Evolutionary conservation across 176 grass and related monocot species (phyloP).

Genomic region (Carex myosuroides): DNA sequence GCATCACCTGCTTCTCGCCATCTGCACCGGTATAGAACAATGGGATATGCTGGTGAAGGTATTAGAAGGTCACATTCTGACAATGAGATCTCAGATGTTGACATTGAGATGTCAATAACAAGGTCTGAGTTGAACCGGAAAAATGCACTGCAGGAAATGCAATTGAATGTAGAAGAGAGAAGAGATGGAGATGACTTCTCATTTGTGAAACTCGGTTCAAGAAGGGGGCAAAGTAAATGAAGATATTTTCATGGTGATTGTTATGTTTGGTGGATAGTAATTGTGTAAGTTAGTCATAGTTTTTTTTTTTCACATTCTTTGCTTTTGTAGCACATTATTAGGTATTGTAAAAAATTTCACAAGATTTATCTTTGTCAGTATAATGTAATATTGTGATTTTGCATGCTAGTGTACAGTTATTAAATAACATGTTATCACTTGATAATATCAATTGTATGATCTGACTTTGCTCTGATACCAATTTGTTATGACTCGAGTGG

Average conservation of each 20-base stretch:
- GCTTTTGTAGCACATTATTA: not conserved
- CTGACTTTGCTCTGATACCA: no score
- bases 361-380: not conserved
- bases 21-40: slow-evolving; percentile 53
- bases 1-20: slow-evolving; percentile 28
- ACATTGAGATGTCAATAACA: slow-evolving; percentile 21
- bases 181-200: slow-evolving; percentile 42
- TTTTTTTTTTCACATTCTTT: not conserved
- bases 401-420: not conserved
- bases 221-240: slow-evolving; percentile 27
- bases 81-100: slow-evolving; percentile 39
- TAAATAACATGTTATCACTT: not conserved
- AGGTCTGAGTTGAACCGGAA: slow-evolving; percentile 34
- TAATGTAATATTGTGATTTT: slow-evolving; percentile 5
- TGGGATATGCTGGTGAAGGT: slow-evolving; percentile 27
- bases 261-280: not conserved
- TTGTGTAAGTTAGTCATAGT: not conserved
- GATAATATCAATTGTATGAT: not conserved
- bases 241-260: not conserved
- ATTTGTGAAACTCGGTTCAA: slow-evolving; percentile 30
- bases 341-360: not conserved
- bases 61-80: slow-evolving; percentile 38
- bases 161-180: slow-evolving; percentile 21
- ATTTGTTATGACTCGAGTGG: no score
- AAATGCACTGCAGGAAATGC: slow-evolving; percentile 8